Evolutionary conservation across 2,329 filamentous ascomycete genomes (phyloP), one percentile per base, ranked within the genome.

Genomic region (Ciborinia camelliae): DNA sequence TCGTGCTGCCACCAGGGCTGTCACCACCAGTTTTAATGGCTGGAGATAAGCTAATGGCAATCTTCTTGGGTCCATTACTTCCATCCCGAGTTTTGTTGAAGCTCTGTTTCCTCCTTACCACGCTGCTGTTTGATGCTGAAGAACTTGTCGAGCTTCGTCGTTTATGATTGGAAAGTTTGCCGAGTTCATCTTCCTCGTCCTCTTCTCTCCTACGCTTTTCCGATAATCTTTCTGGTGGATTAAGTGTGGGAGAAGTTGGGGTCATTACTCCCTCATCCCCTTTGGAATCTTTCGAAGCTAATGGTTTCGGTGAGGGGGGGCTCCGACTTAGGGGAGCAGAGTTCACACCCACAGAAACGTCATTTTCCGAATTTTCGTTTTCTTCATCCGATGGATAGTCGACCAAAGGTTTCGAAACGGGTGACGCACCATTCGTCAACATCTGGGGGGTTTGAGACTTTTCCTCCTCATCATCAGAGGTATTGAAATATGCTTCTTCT

Each of bases 371-470:
- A 72, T 88, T 87, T 76, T 89, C 87, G 15, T 84, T 86, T n/a
- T 95, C 91, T 66, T 97, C 94, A 70, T 97, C 93, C 45, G 96
- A 96, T 0, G 89, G 86, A 74, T 99, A 99, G 75, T 97, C 91
- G 41, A 99, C 95, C 28, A 98, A 80, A 1, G 90, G 90, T 73
- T 89, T 92, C 59, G 84, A 77, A 10, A 84, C 77, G 0, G 87
- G 81, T 26, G 86, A 85, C 18, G 83, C 82, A 30, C 87, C 90
- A 70, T 92, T 93, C 8, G 81, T 76, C 14, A 81, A 70, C 63
- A 73, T 75, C 52, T 69, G 72, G 69, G 71, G 76, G 70, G 62
- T 71, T 70, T 64, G 78, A 15, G n/a, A 28, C 48, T 55, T 71
- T 67, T 87, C 81, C 15, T 92, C 91, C 66, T 93, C 90, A 54